Conservation (phyloP, 2,329 filamentous ascomycete genomes). For the Aspergillus piperis region DNA sequence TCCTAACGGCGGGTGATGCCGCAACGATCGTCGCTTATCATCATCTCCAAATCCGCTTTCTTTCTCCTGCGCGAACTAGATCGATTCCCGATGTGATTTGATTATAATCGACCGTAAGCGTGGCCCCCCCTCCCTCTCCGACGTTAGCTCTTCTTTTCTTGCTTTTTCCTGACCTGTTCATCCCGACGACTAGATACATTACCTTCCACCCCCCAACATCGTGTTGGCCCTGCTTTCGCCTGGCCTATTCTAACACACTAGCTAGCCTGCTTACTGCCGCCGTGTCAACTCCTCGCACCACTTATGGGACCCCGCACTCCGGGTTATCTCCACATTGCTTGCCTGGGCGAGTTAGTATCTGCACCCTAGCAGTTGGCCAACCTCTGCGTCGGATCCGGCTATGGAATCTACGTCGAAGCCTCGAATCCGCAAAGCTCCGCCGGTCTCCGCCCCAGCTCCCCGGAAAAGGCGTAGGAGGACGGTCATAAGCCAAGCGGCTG, state of each 20-base stretch:
- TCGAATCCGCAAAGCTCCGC: slow-evolving; percentile 29
- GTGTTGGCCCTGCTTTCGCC: background rate
- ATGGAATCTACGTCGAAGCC: slow-evolving; percentile 27
- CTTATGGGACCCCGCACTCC: slow-evolving; percentile 24
- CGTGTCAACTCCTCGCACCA: background rate
- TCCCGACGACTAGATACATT: too few relatives aligned
- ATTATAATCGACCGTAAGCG: slow-evolving; percentile 4
- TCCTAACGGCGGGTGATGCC: slow-evolving; percentile 14
- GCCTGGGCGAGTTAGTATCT: background rate
- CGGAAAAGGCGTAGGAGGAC: slow-evolving; percentile 80
- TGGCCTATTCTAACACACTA: background rate
- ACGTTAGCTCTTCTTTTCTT: background rate
- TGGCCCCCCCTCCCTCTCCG: slow-evolving; percentile 6
- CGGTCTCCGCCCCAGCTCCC: slow-evolving; percentile 32
- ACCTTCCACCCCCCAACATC: background rate
- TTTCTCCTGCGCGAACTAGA: slow-evolving; percentile 1
- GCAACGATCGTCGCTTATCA: slow-evolving; percentile 17
- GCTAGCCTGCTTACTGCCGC: background rate
- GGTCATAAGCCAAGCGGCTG: slow-evolving; percentile 81
- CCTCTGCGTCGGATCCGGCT: background rate
- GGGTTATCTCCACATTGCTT: slow-evolving; percentile 19
- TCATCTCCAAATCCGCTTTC: slow-evolving; percentile 4
- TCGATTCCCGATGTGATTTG: background rate
- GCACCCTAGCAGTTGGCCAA: background rate
- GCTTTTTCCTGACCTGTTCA: background rate